Percentiles rank a stretch among this genome's conserved stretches.
Evolutionary conservation across 78 protist genomes (phyloP).

Genomic region (Creolimax fragrantissima): DNA sequence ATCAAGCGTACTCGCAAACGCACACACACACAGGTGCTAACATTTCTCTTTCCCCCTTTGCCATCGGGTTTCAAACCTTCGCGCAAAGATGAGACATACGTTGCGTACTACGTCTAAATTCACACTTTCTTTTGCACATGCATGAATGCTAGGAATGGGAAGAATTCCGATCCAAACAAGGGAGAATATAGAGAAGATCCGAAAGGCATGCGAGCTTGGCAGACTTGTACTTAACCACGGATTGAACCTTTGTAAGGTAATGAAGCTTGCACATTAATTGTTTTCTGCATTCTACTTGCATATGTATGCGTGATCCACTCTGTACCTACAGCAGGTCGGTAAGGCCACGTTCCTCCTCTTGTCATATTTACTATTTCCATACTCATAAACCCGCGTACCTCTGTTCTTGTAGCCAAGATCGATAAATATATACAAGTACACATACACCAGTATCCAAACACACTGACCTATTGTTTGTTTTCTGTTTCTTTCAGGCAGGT

Average conservation of each 20-base stretch:
- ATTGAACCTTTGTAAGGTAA: neutral
- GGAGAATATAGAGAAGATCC: neutral
- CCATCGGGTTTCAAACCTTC: no score
- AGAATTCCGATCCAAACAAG: neutral
- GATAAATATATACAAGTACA: neutral
- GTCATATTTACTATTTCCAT: neutral
- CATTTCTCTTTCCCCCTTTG: no score
- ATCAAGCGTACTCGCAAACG: no score
- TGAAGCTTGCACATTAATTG: neutral
- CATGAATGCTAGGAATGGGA: neutral
- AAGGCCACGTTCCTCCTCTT: neutral
- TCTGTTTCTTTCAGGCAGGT: neutral
- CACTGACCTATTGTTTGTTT: neutral
- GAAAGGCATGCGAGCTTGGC: neutral
- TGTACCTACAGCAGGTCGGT: neutral
- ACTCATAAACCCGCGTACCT: neutral
- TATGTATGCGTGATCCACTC: neutral
- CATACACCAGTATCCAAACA: neutral
- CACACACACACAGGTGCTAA: no score
- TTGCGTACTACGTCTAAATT: no score
- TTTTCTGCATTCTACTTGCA: neutral
- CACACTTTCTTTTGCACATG: no score
- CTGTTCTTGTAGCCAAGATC: neutral
- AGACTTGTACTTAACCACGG: neutral
- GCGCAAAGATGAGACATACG: no score